These are phyloP conservation scores for Pezicula carpinea DNA, from an alignment of 2,329 filamentous ascomycete species.

Conservation along the genomic window DNA sequence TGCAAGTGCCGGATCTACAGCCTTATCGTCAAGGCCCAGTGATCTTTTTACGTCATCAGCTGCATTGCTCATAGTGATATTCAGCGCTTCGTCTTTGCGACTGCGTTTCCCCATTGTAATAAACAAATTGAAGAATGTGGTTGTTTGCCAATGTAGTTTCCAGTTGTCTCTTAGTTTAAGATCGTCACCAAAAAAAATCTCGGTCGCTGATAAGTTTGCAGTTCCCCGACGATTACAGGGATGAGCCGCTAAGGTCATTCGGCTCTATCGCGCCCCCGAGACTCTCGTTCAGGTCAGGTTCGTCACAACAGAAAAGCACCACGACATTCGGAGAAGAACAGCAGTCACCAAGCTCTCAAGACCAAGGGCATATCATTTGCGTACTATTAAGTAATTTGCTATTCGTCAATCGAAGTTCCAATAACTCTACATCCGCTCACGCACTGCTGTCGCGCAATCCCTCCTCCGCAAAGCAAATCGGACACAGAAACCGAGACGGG, in stretches of 20 bases:
- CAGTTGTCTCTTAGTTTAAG: not conserved
- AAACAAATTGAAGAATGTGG: conserved; percentile 1
- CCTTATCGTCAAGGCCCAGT: conserved; percentile 35
- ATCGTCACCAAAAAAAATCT: not conserved
- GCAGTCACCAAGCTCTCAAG: not conserved
- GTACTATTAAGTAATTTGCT: not conserved
- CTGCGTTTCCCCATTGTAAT: conserved; percentile 27
- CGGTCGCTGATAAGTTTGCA: not conserved
- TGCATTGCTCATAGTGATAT: conserved; percentile 13
- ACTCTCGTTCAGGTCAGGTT: no score
- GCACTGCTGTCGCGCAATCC: conserved; percentile 8
- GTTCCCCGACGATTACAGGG: no score
- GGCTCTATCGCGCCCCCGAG: no score
- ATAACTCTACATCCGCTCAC: conserved; percentile 2
- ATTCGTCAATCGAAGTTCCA: not conserved
- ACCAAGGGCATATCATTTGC: not conserved
- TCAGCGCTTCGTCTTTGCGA: conserved; percentile 18
- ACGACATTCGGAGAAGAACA: no score
- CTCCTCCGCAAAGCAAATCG: conserved; percentile 5
- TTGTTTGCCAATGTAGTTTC: not conserved
- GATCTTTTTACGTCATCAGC: conserved; percentile 23
- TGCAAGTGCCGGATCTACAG: conserved; percentile 64
- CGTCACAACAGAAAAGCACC: no score
- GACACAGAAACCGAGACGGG: conserved; percentile 14
- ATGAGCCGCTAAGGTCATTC: no score